phyloP scores from a whole-genome alignment of 352 stramenopile species.

The Phytopythium oedochilum region DNA sequence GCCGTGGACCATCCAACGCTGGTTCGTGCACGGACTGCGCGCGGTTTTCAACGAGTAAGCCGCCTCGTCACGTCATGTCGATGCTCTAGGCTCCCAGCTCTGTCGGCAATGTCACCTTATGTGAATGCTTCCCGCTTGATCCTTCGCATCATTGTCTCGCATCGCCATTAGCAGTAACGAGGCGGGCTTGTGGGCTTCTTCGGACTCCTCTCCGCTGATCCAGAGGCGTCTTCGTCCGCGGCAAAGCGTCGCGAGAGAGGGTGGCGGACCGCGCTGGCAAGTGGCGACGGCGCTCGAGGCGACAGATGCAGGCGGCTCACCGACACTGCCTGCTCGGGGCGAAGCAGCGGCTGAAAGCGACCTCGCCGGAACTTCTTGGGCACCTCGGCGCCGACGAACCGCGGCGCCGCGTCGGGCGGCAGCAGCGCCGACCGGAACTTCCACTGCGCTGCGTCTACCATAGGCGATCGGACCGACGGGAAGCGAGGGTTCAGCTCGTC shows the following conservation, averaged over 20 bases:
- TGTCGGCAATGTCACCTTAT: not conserved
- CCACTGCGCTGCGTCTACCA: conserved; percentile 43
- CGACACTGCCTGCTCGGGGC: conserved; percentile 35
- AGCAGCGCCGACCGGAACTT: conserved; percentile 41
- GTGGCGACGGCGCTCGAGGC: conserved; percentile 12
- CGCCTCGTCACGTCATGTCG: no score
- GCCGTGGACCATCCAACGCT: conserved; percentile 44
- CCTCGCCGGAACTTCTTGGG: conserved; percentile 57
- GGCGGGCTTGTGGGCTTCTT: not conserved
- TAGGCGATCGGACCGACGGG: conserved; percentile 45
- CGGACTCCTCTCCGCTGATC: conserved; percentile 6
- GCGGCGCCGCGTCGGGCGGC: conserved; percentile 39
- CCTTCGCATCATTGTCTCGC: no score
- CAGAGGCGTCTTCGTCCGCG: not conserved
- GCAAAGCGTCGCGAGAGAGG: conserved; percentile 23
- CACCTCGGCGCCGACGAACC: conserved; percentile 43
- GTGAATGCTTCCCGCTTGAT: not conserved
- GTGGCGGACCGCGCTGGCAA: conserved; percentile 6
- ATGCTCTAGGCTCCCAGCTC: not conserved
- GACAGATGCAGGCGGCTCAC: conserved; percentile 45
- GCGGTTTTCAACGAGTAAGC: not conserved
- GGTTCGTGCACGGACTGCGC: conserved; percentile 30
- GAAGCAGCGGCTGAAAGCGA: conserved; percentile 42
- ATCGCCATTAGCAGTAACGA: no score
- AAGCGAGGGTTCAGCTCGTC: conserved; percentile 61